Conservation (phyloP, 441 rosid species). For the Populus hybrid region DNA sequence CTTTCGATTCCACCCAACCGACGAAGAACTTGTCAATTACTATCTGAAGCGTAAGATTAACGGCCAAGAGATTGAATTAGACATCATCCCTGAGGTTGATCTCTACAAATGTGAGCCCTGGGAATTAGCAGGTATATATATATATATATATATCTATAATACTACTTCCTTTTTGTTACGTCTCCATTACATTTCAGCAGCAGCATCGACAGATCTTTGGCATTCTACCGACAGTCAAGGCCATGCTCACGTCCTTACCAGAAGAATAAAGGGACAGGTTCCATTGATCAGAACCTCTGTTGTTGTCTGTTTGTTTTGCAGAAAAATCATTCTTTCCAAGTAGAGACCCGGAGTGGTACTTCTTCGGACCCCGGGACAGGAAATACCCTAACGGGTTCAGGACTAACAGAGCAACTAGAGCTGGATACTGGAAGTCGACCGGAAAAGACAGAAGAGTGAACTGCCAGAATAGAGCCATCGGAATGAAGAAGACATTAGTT, state of each 20-base stretch:
- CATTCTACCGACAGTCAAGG: neutral
- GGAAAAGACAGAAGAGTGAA: conserved; percentile 82
- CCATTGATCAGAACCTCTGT: neutral
- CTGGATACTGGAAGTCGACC: conserved; percentile 91
- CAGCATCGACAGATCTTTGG: neutral
- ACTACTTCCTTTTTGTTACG: neutral
- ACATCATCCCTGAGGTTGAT: conserved; percentile 92
- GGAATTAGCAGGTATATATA: conserved; percentile 65
- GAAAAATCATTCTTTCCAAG: conserved; percentile 89
- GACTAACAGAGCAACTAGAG: conserved; percentile 85
- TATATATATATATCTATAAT: conserved; percentile 7
- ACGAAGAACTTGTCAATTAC: conserved; percentile 90
- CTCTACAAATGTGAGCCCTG: conserved; percentile 98
- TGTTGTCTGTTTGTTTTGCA: conserved; percentile 17
- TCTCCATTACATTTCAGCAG: neutral
- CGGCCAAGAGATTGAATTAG: conserved; percentile 84
- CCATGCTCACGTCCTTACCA: neutral
- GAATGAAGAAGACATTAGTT: conserved; percentile 93
- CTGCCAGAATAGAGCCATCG: conserved; percentile 62
- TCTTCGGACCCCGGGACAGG: conserved; percentile 87
- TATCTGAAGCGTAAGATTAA: conserved; percentile 80
- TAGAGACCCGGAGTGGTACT: conserved; percentile 94
- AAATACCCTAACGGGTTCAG: conserved; percentile 90
- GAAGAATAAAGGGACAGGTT: neutral
- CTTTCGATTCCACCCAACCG: conserved; percentile 50